A percentile compares a stretch with the other conserved stretches of the same genome.
phyloP scores from a whole-genome alignment of 306 rosid genomes.

The Gillenia trifoliata region DNA sequence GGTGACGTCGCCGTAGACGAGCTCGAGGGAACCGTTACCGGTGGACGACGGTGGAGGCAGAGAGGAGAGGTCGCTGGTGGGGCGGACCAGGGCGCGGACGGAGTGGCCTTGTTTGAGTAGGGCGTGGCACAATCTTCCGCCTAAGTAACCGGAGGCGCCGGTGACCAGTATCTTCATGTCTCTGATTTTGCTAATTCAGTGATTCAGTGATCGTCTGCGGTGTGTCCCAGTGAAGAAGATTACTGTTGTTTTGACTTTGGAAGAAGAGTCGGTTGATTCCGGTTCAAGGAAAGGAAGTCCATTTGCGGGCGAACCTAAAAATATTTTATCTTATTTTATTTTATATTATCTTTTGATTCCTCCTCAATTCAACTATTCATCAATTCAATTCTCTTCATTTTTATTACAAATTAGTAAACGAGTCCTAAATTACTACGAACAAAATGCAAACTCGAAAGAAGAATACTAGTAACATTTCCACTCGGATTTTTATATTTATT shows the following conservation, averaged over 20 bases:
- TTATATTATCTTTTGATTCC: too few relatives aligned
- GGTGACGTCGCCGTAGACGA: slow-evolving; percentile 73
- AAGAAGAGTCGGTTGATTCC: neutral
- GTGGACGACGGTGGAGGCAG: slow-evolving; percentile 36
- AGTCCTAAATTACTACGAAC: too few relatives aligned
- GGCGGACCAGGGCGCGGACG: slow-evolving; percentile 67
- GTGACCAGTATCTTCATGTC: slow-evolving; percentile 57
- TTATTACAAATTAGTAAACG: too few relatives aligned
- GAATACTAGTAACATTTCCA: too few relatives aligned
- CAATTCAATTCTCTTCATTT: too few relatives aligned
- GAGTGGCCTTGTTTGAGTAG: slow-evolving; percentile 55
- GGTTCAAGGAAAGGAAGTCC: neutral
- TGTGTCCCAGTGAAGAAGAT: neutral
- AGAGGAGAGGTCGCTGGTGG: slow-evolving; percentile 70
- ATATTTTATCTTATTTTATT: too few relatives aligned
- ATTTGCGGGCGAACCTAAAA: too few relatives aligned
- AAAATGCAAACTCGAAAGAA: too few relatives aligned
- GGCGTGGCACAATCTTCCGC: slow-evolving; percentile 66
- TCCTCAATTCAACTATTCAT: too few relatives aligned
- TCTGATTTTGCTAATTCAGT: neutral
- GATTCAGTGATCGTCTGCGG: neutral
- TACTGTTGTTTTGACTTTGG: neutral
- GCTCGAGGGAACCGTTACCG: slow-evolving; percentile 35
- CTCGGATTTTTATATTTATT: too few relatives aligned
- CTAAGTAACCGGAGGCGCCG: slow-evolving; percentile 87